Percentiles rank a stretch among this genome's conserved stretches.
Evolutionary conservation across 345 rosid genomes (phyloP).

Genomic region (Gossypium thurberi): DNA sequence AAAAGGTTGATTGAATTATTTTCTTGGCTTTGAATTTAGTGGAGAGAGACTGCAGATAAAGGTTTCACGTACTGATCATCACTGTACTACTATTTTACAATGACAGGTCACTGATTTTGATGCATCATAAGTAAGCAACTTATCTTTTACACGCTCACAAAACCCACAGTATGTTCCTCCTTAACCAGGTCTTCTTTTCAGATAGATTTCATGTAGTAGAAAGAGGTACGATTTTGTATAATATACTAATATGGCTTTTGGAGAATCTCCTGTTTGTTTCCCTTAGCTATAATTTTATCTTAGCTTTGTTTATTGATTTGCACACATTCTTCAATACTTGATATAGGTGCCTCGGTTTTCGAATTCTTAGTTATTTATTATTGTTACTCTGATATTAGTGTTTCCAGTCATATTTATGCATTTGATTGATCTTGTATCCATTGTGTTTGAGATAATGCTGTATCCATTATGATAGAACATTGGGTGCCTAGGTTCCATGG

Average conservation of each 20-base stretch:
- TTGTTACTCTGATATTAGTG: background rate
- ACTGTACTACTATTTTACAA: background rate
- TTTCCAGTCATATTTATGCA: background rate
- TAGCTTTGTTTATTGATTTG: background rate
- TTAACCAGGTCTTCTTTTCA: constrained; percentile 16
- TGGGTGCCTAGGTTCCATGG: constrained; percentile 29
- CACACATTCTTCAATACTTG: background rate
- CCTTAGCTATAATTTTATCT: background rate
- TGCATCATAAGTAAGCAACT: too few species aligned
- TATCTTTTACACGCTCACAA: too few species aligned
- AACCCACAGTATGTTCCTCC: too few species aligned
- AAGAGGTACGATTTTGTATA: constrained; percentile 48
- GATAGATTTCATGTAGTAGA: constrained; percentile 84
- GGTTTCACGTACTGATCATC: background rate
- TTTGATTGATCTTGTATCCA: background rate
- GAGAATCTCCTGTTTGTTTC: too few species aligned
- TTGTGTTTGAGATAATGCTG: background rate
- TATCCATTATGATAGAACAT: constrained; percentile 31
- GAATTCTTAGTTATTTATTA: background rate
- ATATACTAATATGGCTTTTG: background rate
- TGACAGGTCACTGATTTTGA: background rate
- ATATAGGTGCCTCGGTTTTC: background rate
- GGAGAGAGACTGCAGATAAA: background rate
- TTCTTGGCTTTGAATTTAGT: background rate
- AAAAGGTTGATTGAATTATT: background rate